These are phyloP conservation scores for Euphorbia corollata DNA, from an alignment of 441 rosid genomes.

Conservation along the genomic window DNA sequence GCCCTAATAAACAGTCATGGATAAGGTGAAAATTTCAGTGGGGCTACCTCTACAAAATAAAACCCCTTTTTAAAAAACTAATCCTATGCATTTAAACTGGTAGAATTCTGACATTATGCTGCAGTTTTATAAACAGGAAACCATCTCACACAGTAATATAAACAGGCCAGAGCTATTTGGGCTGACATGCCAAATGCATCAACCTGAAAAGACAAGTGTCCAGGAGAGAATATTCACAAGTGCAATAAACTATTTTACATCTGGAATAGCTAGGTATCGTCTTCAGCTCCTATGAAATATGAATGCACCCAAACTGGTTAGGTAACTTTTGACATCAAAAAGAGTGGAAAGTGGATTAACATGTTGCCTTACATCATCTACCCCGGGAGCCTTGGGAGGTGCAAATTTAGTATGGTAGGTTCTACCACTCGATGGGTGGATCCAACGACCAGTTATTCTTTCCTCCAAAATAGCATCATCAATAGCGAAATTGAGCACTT, in stretches of 20 bases:
- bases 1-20: not conserved
- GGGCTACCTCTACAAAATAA: not conserved
- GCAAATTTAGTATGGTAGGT: constrained; percentile 77
- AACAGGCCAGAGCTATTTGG: not conserved
- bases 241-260: not conserved
- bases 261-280: not conserved
- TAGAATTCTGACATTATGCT: not conserved
- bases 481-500: constrained; percentile 80
- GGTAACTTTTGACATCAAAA: not conserved
- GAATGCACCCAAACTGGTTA: not conserved
- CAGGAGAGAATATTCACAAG: not conserved
- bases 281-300: not conserved
- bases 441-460: constrained; percentile 94
- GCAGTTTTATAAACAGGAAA: not conserved
- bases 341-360: constrained; percentile 3
- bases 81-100: not conserved
- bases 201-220: not conserved
- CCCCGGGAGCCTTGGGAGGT: constrained; percentile 78
- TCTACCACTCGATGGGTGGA: constrained; percentile 92
- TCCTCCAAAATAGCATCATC: constrained; percentile 91
- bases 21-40: not conserved
- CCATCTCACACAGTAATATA: constrained; percentile 3
- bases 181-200: constrained; percentile 6
- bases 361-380: constrained; percentile 69
- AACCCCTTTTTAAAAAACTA: not conserved